Base-by-base conservation (phyloP, 2,329 filamentous ascomycete genomes). In the Colletotrichum siamense region DNA sequence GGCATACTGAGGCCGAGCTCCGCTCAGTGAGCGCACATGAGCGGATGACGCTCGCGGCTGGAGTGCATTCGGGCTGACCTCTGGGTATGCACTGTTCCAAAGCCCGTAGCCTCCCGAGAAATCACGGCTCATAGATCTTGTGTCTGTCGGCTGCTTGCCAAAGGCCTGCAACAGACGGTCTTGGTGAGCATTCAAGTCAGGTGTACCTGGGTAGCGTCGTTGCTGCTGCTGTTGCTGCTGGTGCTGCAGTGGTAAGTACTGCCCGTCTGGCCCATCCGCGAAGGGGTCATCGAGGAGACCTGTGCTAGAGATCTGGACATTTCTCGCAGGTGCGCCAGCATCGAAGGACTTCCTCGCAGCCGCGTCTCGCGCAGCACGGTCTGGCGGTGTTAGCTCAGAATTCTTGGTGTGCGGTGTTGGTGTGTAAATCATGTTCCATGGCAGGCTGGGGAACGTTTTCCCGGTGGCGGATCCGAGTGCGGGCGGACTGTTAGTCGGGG, bases 401-500 rank as follows among this genome's bases (percentile, higher is more conserved):
- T 70, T 73, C 36, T 71, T 75, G 26, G 44, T 36, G 57, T 77
- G 70, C 7, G 76, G 76, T 18, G 77, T 77, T 22, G 73, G 77
- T 15, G 77, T 80, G 71, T 81, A 81, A 72, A 90, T 88, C 83
- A 88, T 89, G 18, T 84, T 84, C 90, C 90, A 91, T 3, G 90
- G 89, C 44, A 91, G 83, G 64, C 79, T 86, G 6, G 86, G 86
- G 32, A 88, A 84, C 8, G 83, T 68, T 77, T 84, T 86, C 24
- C 80, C 80, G 4, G 79, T 81, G 61, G 85, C 79, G 63, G 85
- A 84, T 64, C 82, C 80, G 73, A 82, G 79, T 34, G 82, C 73
- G 4, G 76, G 65, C 10, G 83, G 82, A 74, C 82, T 85, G 59
- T 81, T 83, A 9, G 84, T 80, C 16, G 81, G 82, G 57, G 86